phyloP scores from a whole-genome alignment of 2,329 filamentous ascomycete species.

The Penicillium freii region DNA sequence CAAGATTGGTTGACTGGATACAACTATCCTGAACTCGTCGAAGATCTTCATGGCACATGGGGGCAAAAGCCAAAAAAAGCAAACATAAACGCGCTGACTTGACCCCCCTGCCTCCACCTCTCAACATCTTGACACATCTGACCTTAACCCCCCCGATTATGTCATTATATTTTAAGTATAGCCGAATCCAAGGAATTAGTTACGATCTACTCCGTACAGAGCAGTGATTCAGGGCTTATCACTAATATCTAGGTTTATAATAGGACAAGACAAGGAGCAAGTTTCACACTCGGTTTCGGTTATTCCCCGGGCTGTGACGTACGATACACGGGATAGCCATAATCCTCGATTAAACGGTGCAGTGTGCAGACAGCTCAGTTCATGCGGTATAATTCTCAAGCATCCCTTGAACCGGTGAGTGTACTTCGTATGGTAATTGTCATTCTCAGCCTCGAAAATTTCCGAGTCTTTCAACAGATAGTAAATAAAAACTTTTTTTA shows the following conservation, averaged over 20 bases:
- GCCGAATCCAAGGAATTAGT: neutral
- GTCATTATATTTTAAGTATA: conserved; percentile 1
- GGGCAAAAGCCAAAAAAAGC: conserved; percentile 1
- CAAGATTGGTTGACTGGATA: neutral
- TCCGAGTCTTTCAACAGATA: neutral
- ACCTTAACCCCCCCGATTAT: neutral
- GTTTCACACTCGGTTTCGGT: neutral
- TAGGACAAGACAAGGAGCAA: neutral
- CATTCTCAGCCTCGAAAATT: conserved; percentile 3
- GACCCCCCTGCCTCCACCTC: conserved; percentile 3
- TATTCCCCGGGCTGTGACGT: neutral
- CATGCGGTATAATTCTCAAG: neutral
- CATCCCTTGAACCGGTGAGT: neutral
- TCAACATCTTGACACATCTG: conserved; percentile 5
- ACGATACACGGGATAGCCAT: neutral
- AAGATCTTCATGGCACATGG: conserved; percentile 10
- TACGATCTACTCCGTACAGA: neutral
- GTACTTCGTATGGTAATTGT: neutral
- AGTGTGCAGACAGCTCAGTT: neutral
- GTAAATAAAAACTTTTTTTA: neutral
- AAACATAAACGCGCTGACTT: conserved; percentile 1
- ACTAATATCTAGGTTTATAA: neutral
- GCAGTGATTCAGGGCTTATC: neutral
- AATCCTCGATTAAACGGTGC: neutral
- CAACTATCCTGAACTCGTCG: neutral